Base-by-base conservation (phyloP, 441 rosid genomes). In the Populus hybrid region DNA sequence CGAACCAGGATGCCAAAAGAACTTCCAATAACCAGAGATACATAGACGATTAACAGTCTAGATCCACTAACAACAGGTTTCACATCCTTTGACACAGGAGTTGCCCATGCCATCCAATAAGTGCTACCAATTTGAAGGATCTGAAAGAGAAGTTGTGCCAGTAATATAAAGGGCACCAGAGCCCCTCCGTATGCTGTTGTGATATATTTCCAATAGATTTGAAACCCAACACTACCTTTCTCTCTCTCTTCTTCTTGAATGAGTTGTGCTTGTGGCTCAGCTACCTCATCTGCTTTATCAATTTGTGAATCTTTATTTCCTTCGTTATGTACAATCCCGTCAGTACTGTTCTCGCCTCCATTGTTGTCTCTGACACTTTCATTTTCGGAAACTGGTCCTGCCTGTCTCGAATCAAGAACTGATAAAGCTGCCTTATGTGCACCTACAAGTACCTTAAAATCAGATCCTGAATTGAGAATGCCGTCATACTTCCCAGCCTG, bases 31-130 rank as follows among this genome's bases (percentile, higher is more conserved):
- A 93, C 87, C 80, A 95, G 82, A 77, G 80, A 87, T n/a, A 90
- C 90, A 77, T 90, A 94, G 21, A 95, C 98, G 70, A 81, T 75
- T 26, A 26, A 26, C 26, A 26, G 26, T 26, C 26, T 26, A 26
- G 26, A 26, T 26, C 26, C 26, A 26, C 26, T 26, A 26, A 26
- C 26, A 26, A 26, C 26, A 26, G 26, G 26, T 26, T 26, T 26
- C 26, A 26, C 26, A 26, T 26, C 26, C 26, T 26, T 1, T 26
- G 26, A 26, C 26, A 26, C 26, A 26, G 26, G 26, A 26, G 26
- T 88, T 78, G 89, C 98, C 98, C 93, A 93, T 23, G 99, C 93
- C 95, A 96, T 93, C 99, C 97, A 96, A 77, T 94, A 94, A 81
- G 91, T 91, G 86, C 97, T 91, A n/a, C 92, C 94, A 28, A 28